A percentile compares a stretch with the other conserved stretches of the same genome.
Conservation (phyloP, 129 eudicot genomes). For the Cynara cardunculus region DNA sequence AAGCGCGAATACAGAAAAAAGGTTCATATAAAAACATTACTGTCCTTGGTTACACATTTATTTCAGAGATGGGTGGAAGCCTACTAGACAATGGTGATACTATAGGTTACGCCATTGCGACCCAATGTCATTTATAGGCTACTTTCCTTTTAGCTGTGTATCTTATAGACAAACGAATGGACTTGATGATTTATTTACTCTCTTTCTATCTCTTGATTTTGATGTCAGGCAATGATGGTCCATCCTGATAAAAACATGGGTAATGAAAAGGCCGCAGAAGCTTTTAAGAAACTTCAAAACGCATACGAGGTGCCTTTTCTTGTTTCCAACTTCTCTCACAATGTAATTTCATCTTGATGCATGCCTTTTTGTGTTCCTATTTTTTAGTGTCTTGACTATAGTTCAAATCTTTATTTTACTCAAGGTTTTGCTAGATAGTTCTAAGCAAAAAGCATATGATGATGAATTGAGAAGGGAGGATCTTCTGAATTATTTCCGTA, state of each 20-base stretch:
- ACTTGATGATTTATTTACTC: constrained; percentile 11
- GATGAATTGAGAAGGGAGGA: constrained; percentile 93
- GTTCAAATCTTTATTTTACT: constrained; percentile 7
- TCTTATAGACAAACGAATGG: constrained; percentile 1
- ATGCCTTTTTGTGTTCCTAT: not conserved
- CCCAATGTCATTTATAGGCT: not conserved
- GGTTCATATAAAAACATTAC: constrained; percentile 36
- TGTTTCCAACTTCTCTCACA: not conserved
- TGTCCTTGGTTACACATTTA: not conserved
- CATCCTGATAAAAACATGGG: constrained; percentile 99
- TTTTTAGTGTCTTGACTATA: constrained; percentile 4
- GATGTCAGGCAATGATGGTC: constrained; percentile 87
- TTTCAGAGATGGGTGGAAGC: not conserved
- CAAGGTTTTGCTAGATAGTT: constrained; percentile 73
- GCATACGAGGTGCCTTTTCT: constrained; percentile 73
- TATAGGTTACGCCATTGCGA: not conserved
- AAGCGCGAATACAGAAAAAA: constrained; percentile 89
- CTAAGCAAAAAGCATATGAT: constrained; percentile 80
- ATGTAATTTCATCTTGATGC: not conserved
- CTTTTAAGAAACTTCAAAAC: constrained; percentile 97
- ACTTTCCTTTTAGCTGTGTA: constrained; percentile 1
- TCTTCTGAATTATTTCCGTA: constrained; percentile 71
- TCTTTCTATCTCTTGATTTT: not conserved
- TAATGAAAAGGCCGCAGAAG: constrained; percentile 96
- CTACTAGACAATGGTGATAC: not conserved